These are phyloP conservation scores for Sporodiniella umbellata DNA, from an alignment of 371 early-diverging fungal species.

Conservation along the genomic window DNA sequence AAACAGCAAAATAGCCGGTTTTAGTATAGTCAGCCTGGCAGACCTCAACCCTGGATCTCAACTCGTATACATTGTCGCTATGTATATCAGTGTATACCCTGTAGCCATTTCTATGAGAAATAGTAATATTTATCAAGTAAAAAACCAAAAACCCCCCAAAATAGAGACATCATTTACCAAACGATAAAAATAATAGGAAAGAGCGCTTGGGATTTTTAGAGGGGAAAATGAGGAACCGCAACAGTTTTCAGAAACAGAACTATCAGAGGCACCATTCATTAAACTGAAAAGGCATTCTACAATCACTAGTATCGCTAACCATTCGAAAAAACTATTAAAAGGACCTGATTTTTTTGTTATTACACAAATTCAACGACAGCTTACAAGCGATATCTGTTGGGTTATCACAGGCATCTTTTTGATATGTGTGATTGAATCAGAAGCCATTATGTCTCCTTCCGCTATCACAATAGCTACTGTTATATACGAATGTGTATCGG, in stretches of 20 bases:
- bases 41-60: constrained; percentile 46
- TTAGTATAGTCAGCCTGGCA: constrained; percentile 35
- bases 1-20: too few species aligned
- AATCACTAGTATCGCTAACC: constrained; percentile 37
- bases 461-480: constrained; percentile 34
- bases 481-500: constrained; percentile 43
- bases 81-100: constrained; percentile 54
- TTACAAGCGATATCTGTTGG: constrained; percentile 46
- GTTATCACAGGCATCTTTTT: constrained; percentile 36
- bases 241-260: constrained; percentile 23
- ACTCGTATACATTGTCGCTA: constrained; percentile 45
- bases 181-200: constrained; percentile 23
- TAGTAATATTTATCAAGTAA: constrained; percentile 51
- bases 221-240: constrained; percentile 31
- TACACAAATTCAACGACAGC: constrained; percentile 41
- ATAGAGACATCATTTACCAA: neutral
- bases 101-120: constrained; percentile 51
- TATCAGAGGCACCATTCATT: constrained; percentile 30
- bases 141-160: neutral
- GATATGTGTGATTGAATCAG: constrained; percentile 29
- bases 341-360: constrained; percentile 43
- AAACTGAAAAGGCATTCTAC: constrained; percentile 37
- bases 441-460: constrained; percentile 34
- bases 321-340: constrained; percentile 24
- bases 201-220: constrained; percentile 45